A percentile compares a stretch with the other conserved stretches of the same genome.
Evolutionary conservation across 805 yeast species (phyloP).

Genomic region (Suhomyces tanzawaensis): DNA sequence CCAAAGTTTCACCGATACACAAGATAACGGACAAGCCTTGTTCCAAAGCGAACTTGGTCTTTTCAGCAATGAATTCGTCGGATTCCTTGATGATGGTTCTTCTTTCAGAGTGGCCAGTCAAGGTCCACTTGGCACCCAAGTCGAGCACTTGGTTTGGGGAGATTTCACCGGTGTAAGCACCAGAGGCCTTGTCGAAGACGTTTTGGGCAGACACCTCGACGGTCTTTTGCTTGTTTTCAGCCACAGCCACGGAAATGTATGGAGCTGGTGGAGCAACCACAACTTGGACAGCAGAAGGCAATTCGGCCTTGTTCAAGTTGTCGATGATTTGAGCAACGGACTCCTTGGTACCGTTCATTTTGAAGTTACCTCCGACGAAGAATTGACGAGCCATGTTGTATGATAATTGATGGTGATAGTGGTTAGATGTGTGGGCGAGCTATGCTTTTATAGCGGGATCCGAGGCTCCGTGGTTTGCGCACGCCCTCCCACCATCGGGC

Average conservation of each 20-base stretch:
- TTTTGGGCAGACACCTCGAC: slow-evolving; percentile 90
- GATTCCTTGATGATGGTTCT: slow-evolving; percentile 89
- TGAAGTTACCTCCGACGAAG: slow-evolving; percentile 99
- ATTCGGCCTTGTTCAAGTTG: slow-evolving; percentile 71
- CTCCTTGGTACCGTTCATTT: slow-evolving; percentile 92
- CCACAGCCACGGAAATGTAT: slow-evolving; percentile 76
- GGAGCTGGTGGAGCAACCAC: slow-evolving; percentile 97
- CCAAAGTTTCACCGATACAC: slow-evolving; percentile 97
- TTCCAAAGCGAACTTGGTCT: slow-evolving; percentile 91
- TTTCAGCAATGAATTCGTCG: slow-evolving; percentile 88
- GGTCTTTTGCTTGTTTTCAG: slow-evolving; percentile 62
- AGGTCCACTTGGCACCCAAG: slow-evolving; percentile 89
- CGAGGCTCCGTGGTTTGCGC: slow-evolving; percentile 1
- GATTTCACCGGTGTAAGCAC: slow-evolving; percentile 98
- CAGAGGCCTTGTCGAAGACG: slow-evolving; percentile 80
- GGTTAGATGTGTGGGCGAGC: background rate
- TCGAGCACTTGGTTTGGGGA: slow-evolving; percentile 87
- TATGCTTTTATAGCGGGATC: background rate
- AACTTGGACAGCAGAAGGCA: slow-evolving; percentile 82
- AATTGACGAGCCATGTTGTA: slow-evolving; percentile 73
- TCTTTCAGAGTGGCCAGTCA: slow-evolving; percentile 98
- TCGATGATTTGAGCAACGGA: slow-evolving; percentile 83
- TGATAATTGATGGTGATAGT: background rate
- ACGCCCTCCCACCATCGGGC: background rate
- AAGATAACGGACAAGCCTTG: slow-evolving; percentile 86